Evolutionary conservation across 768 basidiomycete genomes (phyloP).

Genomic region (Pleurotus salmoneostramineus): DNA sequence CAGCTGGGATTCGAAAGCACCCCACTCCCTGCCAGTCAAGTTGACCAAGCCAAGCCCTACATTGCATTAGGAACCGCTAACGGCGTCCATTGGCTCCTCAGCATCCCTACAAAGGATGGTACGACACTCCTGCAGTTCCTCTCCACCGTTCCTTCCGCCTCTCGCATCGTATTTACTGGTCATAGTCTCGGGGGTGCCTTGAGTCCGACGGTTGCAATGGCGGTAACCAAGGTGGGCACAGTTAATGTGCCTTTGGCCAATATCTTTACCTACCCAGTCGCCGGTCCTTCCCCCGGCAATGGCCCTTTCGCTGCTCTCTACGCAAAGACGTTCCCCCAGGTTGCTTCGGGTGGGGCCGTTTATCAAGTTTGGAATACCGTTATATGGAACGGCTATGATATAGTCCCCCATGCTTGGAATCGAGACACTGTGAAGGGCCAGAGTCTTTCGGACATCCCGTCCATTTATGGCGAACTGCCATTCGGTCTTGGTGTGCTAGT

Average conservation of each 20-base stretch:
- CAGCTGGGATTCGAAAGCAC: not conserved
- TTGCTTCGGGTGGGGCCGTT: not conserved
- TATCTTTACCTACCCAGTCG: not conserved
- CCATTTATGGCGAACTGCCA: not conserved
- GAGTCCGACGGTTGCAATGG: not conserved
- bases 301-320: not conserved
- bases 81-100: not conserved
- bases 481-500: not conserved
- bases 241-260: not conserved
- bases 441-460: not conserved
- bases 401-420: constrained; percentile 6
- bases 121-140: not conserved
- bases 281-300: not conserved
- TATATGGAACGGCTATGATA: not conserved
- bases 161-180: constrained; percentile 3
- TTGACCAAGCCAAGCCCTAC: not conserved
- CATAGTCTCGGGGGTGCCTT: constrained; percentile 4
- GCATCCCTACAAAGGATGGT: not conserved
- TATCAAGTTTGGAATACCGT: constrained; percentile 4
- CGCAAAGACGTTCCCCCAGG: not conserved
- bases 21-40: not conserved
- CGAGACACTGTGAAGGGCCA: not conserved
- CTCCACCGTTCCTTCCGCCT: not conserved
- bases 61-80: constrained; percentile 2
- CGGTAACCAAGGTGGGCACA: not conserved